Percentiles rank a stretch among this genome's conserved stretches.
Conservation (phyloP, 2,329 filamentous ascomycete species). For the Podosphaera leucotricha region DNA sequence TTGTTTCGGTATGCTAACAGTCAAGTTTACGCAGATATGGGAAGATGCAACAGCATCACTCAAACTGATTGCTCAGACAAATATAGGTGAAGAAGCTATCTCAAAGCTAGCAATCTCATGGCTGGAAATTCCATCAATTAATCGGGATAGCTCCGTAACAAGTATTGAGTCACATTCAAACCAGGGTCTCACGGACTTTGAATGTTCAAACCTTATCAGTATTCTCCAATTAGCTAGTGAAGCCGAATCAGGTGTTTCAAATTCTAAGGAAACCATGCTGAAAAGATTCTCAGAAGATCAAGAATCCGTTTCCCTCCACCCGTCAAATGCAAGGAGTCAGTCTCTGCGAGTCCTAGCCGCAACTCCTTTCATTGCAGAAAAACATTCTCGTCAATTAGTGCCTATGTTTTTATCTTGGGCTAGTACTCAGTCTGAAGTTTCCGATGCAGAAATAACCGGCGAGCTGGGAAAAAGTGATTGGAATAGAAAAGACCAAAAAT, state of each 20-base stretch:
- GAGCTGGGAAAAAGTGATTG: conserved; percentile 26
- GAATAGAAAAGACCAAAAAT: conserved; percentile 61
- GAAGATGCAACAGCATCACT: conserved; percentile 58
- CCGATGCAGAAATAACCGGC: conserved; percentile 11
- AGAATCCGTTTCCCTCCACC: conserved; percentile 24
- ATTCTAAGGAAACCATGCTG: conserved; percentile 33
- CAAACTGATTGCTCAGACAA: conserved; percentile 47
- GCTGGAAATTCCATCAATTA: conserved; percentile 36
- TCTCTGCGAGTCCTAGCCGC: conserved; percentile 57
- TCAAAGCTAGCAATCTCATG: conserved; percentile 54
- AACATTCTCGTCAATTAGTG: conserved; percentile 59
- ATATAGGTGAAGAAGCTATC: conserved; percentile 48
- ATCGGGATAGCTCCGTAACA: conserved; percentile 19
- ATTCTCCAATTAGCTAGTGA: conserved; percentile 28
- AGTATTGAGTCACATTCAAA: conserved; percentile 17
- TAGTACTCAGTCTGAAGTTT: conserved; percentile 20
- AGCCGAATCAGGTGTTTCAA: conserved; percentile 27
- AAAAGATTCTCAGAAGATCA: conserved; percentile 42
- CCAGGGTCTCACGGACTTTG: conserved; percentile 44
- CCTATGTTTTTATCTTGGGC: conserved; percentile 72
- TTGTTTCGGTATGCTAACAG: conserved; percentile 71
- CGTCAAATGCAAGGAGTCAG: conserved; percentile 42
- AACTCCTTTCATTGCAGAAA: conserved; percentile 60
- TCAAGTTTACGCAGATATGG: conserved; percentile 69
- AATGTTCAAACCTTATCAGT: conserved; percentile 52